A percentile compares a stretch with the other conserved stretches of the same genome.
phyloP scores from a whole-genome alignment of 345 rosid species.

The Microcos paniculata region DNA sequence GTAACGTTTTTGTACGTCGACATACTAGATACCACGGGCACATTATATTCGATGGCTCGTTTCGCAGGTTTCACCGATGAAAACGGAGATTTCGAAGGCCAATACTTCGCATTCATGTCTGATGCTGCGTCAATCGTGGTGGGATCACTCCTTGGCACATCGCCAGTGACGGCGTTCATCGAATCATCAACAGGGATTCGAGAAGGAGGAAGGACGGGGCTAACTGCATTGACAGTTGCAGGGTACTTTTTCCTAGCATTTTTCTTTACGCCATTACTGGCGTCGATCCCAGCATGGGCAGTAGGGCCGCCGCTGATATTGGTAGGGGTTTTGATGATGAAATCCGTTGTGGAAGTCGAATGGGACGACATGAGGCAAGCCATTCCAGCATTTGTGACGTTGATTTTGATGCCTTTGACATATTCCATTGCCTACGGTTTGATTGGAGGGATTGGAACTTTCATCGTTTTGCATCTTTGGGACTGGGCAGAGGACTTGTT shows the following conservation, averaged over 20 bases:
- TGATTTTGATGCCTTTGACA: conserved; percentile 81
- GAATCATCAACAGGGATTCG: conserved; percentile 87
- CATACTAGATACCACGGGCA: conserved; percentile 76
- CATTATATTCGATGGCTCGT: conserved; percentile 80
- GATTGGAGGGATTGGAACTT: conserved; percentile 81
- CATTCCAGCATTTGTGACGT: conserved; percentile 75
- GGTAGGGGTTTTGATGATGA: conserved; percentile 96
- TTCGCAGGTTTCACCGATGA: conserved; percentile 70
- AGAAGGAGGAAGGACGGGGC: conserved; percentile 82
- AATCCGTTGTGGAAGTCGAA: conserved; percentile 70
- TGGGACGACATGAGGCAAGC: conserved; percentile 90
- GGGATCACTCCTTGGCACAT: conserved; percentile 78
- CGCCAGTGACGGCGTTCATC: conserved; percentile 74
- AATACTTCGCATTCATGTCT: conserved; percentile 90
- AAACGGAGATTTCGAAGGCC: conserved; percentile 68
- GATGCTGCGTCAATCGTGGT: conserved; percentile 77
- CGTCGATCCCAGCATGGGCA: conserved; percentile 91
- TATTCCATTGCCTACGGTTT: conserved; percentile 85
- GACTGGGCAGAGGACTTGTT: conserved; percentile 57
- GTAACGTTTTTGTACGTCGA: conserved; percentile 81
- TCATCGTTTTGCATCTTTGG: conserved; percentile 55
- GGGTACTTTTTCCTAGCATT: conserved; percentile 72
- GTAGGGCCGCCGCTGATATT: conserved; percentile 86
- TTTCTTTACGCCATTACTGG: conserved; percentile 78
- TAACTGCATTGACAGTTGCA: conserved; percentile 80